These are phyloP conservation scores for Eimeria sp. DNA, from an alignment of 169 alveolate genomes.

Conservation along the genomic window DNA sequence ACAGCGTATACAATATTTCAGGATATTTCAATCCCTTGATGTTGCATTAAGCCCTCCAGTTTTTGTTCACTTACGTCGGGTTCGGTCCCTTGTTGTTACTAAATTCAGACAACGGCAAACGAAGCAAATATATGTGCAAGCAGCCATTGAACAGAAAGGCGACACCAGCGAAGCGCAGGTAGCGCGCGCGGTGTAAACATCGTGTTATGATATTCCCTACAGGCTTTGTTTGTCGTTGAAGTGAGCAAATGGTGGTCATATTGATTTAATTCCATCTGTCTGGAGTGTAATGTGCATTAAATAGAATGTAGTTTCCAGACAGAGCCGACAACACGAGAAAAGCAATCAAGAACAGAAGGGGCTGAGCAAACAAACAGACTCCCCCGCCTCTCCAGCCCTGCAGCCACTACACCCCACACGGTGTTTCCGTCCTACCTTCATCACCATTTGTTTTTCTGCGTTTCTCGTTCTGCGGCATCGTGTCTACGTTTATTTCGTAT, in stretches of 20 bases:
- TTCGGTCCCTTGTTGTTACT: neutral
- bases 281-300: neutral
- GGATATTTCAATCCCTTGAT: too few relatives aligned
- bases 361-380: neutral
- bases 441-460: neutral
- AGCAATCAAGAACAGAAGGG: neutral
- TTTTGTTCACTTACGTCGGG: too few relatives aligned
- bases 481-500: too few relatives aligned
- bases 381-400: neutral
- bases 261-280: neutral
- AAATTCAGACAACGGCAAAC: too few relatives aligned
- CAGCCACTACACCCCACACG: neutral
- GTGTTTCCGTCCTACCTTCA: neutral
- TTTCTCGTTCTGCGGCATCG: neutral
- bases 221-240: too few relatives aligned
- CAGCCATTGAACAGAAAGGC: neutral
- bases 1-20: too few relatives aligned
- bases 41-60: too few relatives aligned
- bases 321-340: neutral
- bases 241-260: too few relatives aligned
- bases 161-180: neutral
- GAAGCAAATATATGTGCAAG: neutral
- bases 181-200: neutral
- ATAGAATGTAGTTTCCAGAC: too few relatives aligned
- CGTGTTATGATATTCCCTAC: too few relatives aligned